phyloP scores from a whole-genome alignment of 2,329 filamentous ascomycete genomes.

The Aspergillus glaucus region DNA sequence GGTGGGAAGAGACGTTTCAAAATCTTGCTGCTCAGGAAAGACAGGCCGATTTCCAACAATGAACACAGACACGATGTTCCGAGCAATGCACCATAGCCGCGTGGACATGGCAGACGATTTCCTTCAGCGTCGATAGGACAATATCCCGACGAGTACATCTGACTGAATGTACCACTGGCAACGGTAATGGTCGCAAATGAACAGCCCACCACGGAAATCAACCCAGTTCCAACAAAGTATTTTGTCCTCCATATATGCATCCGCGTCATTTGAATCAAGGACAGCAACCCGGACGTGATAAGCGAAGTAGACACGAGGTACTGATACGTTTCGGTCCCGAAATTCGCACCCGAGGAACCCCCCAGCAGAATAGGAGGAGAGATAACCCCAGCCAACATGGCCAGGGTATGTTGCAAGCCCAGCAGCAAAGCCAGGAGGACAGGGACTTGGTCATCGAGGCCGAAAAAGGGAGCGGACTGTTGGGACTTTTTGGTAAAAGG shows the following conservation, averaged over 20 bases:
- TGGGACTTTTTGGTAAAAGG: slow-evolving; percentile 68
- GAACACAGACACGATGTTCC: slow-evolving; percentile 48
- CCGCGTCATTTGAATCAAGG: slow-evolving; percentile 59
- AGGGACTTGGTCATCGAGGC: slow-evolving; percentile 62
- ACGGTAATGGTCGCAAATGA: slow-evolving; percentile 63
- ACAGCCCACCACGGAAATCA: slow-evolving; percentile 63
- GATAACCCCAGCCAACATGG: slow-evolving; percentile 59
- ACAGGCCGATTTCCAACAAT: slow-evolving; percentile 56
- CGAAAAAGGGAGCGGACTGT: slow-evolving; percentile 61
- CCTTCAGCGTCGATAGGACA: slow-evolving; percentile 54
- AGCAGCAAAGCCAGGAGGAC: slow-evolving; percentile 60
- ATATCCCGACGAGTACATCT: slow-evolving; percentile 60
- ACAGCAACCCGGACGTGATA: slow-evolving; percentile 61
- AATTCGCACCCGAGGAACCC: slow-evolving; percentile 50
- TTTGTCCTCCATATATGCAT: slow-evolving; percentile 58
- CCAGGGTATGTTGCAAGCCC: slow-evolving; percentile 63
- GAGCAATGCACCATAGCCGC: slow-evolving; percentile 61
- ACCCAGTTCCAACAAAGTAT: slow-evolving; percentile 59
- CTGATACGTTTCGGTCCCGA: slow-evolving; percentile 49
- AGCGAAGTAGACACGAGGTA: slow-evolving; percentile 65
- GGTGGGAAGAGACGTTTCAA: slow-evolving; percentile 62
- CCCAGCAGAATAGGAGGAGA: slow-evolving; percentile 60
- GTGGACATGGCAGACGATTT: slow-evolving; percentile 55
- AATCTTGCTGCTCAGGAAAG: slow-evolving; percentile 56
- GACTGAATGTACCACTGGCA: slow-evolving; percentile 54